Base-by-base conservation (phyloP, 2,329 filamentous ascomycete species). In the Dothidotthia symphoricarpi region DNA sequence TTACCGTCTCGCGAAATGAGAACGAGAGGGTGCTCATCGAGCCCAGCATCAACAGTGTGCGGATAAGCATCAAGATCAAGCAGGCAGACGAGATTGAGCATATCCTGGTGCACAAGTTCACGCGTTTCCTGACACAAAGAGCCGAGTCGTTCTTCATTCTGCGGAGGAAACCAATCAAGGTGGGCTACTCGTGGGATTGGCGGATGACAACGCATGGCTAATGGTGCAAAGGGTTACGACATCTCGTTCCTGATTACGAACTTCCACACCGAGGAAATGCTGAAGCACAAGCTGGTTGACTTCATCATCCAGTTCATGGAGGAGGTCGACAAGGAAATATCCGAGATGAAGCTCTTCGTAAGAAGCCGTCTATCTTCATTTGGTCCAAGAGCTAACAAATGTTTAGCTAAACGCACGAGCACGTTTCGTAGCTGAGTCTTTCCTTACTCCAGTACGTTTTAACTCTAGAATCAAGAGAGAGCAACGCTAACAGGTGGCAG, bases 291-390 rank as follows among this genome's bases (percentile, higher is more conserved):
- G 75, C 77, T 98, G 55, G 94, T 98, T 24, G 93, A 98, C 68
- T 98, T 98, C 63, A 95, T 98, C 55, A 96, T 98, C 52, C 85
- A 97, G 63, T 98, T 98, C 63, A 97, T 98, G 91, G 91, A 98
- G 70, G 93, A 98, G 68, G 94, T 98, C 4, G 94, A 98, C 70
- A 98, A 98, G 77, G 93, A 98, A 70, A 98, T 98, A 44, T 97
- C 93, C 3, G 94, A 98, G 73, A 97, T 98, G 93, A 98, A 98
- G 79, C 85, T 98, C 60, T 98, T 98, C 70, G 91, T 96, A 79
- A 55, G 88, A 75, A 16, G 7, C 13, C 19, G 9, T 22, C 5
- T 22, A 9, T 22, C 19, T 22, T 22, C 9, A 6, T 6, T 22
- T 22, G 19, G 19, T 9, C 9, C 9, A 22, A 22, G 26, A 47